phyloP scores from a whole-genome alignment of 2,329 filamentous ascomycete genomes.

The Aschersonia sp. region DNA sequence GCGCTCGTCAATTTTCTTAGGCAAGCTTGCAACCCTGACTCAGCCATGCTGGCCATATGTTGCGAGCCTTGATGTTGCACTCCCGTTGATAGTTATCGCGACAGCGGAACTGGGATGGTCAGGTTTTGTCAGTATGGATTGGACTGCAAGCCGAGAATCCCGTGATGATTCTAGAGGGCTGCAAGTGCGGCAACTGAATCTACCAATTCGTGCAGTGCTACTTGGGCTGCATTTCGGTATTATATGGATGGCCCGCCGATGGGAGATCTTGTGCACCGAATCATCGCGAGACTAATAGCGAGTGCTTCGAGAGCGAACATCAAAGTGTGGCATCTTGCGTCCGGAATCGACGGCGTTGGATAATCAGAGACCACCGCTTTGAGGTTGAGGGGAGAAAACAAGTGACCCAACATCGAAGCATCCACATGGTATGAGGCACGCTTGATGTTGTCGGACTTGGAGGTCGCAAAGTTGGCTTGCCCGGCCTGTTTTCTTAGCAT shows the following conservation, averaged over 20 bases:
- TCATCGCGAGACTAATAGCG: slow-evolving; percentile 13
- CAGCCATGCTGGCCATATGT: slow-evolving; percentile 59
- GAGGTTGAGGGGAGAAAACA: too few relatives aligned
- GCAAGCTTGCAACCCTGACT: slow-evolving; percentile 52
- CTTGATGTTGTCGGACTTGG: too few relatives aligned
- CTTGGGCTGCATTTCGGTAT: slow-evolving; percentile 18
- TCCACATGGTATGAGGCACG: too few relatives aligned
- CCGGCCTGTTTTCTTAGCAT: too few relatives aligned
- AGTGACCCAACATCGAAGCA: too few relatives aligned
- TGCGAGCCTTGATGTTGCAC: slow-evolving; percentile 46
- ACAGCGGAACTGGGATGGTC: slow-evolving; percentile 45
- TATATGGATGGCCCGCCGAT: slow-evolving; percentile 18
- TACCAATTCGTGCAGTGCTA: slow-evolving; percentile 16
- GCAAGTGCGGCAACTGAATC: slow-evolving; percentile 4
- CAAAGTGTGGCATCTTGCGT: too few relatives aligned
- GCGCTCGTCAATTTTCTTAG: slow-evolving; percentile 48
- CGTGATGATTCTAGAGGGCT: background rate
- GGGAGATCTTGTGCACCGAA: slow-evolving; percentile 18
- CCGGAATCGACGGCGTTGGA: too few relatives aligned
- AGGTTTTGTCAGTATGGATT: slow-evolving; percentile 1
- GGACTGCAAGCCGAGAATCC: background rate
- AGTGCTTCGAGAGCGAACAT: too few relatives aligned
- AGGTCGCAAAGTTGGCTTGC: too few relatives aligned
- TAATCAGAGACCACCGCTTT: too few relatives aligned
- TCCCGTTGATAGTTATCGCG: slow-evolving; percentile 54